A percentile compares a stretch with the other conserved stretches of the same genome.
Conservation (phyloP, 2,329 filamentous ascomycete genomes). For the Thyridium curvatum region DNA sequence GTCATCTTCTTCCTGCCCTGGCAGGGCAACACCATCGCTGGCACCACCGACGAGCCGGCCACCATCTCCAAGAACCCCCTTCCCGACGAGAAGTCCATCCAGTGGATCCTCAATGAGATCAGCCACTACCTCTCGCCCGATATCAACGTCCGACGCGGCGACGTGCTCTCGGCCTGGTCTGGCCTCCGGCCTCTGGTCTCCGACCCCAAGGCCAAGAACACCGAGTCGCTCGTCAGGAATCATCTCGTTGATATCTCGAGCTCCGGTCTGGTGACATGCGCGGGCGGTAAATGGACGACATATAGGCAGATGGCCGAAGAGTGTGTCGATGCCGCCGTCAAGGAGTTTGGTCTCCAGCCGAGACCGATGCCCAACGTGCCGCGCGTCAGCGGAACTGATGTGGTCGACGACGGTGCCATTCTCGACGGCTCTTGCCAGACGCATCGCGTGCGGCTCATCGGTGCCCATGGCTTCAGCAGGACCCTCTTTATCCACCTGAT, state of each 20-base stretch:
- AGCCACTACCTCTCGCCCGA: conserved; percentile 70
- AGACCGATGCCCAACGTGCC: conserved; percentile 40
- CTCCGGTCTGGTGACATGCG: conserved; percentile 72
- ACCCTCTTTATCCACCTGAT: conserved; percentile 91
- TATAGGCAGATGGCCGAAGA: conserved; percentile 87
- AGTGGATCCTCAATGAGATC: conserved; percentile 76
- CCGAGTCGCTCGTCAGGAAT: conserved; percentile 76
- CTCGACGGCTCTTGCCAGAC: conserved; percentile 71
- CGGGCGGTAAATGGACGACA: conserved; percentile 83
- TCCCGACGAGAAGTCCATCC: conserved; percentile 70
- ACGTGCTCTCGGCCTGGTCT: conserved; percentile 78
- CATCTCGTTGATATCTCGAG: conserved; percentile 71
- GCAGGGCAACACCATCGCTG: conserved; percentile 81
- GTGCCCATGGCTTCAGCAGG: conserved; percentile 79
- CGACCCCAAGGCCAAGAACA: conserved; percentile 75
- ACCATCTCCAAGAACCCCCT: conserved; percentile 62
- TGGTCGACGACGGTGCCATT: conserved; percentile 63
- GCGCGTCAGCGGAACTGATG: conserved; percentile 60
- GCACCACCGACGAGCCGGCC: conserved; percentile 73
- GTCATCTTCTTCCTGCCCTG: conserved; percentile 85
- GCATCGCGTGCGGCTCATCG: conserved; percentile 64
- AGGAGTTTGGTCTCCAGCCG: conserved; percentile 54
- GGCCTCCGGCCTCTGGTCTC: conserved; percentile 72
- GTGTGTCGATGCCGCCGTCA: conserved; percentile 72
- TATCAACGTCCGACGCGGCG: conserved; percentile 65